Evolutionary conservation across 306 rosid species (phyloP).

Genomic region (cucumber (Cucumis sativus)): Cucumber_9930_V3 NC_026659.2:12811501-12812000

Average conservation of each 20-base stretch:
- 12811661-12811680: conserved; percentile 52
- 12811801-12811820: background rate
- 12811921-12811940: conserved; percentile 98
- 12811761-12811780: conserved; percentile 70
- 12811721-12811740: conserved; percentile 88
- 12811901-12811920: conserved; percentile 49
- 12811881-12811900: conserved; percentile 79
- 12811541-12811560: background rate
- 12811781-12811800: background rate
- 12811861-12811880: conserved; percentile 28
- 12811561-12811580: too few species aligned
- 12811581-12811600: conserved; percentile 36
- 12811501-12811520: too few species aligned
- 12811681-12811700: conserved; percentile 56
- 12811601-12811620: conserved; percentile 72
- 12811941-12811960: conserved; percentile 99
- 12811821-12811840: too few species aligned
- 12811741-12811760: conserved; percentile 71
- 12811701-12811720: conserved; percentile 87
- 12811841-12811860: too few species aligned
- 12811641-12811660: conserved; percentile 40
- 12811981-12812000: background rate
- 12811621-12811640: conserved; percentile 52
- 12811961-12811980: conserved; percentile 17
- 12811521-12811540: background rate